Conservation (phyloP, 306 rosid genomes). For the Macrotyloma uniflorum region DNA sequence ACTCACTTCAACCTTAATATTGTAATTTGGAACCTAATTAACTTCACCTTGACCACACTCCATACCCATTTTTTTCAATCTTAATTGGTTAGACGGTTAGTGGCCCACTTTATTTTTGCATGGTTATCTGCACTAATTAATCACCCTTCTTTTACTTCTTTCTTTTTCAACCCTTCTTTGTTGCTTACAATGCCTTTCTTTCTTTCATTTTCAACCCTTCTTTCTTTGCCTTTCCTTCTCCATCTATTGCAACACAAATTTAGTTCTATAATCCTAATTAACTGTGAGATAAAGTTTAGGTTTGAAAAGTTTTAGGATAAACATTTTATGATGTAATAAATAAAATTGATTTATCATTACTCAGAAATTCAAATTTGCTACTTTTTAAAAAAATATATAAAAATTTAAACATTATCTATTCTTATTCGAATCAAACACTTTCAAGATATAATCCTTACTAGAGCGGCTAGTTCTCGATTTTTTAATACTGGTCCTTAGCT, state of each 20-base stretch:
- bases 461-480: too few species aligned
- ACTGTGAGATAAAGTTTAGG: not conserved
- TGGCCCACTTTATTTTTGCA: slow-evolving; percentile 50
- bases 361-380: not conserved
- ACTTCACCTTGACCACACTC: slow-evolving; percentile 9
- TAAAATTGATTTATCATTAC: not conserved
- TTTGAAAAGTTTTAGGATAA: not conserved
- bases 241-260: not conserved
- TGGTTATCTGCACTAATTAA: slow-evolving; percentile 34
- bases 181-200: slow-evolving; percentile 20
- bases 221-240: not conserved
- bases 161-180: slow-evolving; percentile 25
- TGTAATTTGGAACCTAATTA: slow-evolving; percentile 28
- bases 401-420: too few species aligned
- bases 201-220: slow-evolving; percentile 4
- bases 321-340: not conserved
- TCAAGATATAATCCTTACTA: too few species aligned
- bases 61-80: slow-evolving; percentile 33
- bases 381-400: not conserved
- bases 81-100: slow-evolving; percentile 51
- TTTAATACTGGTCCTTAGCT: too few species aligned
- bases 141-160: slow-evolving; percentile 23
- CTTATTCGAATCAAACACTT: too few species aligned
- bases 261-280: not conserved
- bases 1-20: slow-evolving; percentile 29